Percentiles rank a stretch among this genome's conserved stretches.
Evolutionary conservation across 2,329 filamentous ascomycete species (phyloP).

Genomic region (Arachnopeziza araneosa): DNA sequence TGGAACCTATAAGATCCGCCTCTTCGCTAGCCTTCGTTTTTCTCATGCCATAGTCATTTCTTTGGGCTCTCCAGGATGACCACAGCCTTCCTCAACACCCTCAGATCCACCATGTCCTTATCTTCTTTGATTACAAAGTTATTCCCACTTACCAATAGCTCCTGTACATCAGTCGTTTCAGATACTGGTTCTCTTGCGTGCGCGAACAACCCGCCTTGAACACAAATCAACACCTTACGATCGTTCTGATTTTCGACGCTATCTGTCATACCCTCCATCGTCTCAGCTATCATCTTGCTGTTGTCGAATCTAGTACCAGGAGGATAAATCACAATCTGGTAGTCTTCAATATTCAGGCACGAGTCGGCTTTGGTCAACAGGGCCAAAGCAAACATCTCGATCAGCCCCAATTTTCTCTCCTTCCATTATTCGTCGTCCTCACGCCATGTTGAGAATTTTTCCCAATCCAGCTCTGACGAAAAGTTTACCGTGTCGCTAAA

Average conservation of each 20-base stretch:
- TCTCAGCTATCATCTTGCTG: slow-evolving; percentile 9
- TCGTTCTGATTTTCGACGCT: not conserved
- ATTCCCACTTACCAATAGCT: slow-evolving; percentile 2
- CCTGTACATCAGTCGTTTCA: not conserved
- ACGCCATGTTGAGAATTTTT: slow-evolving; percentile 4
- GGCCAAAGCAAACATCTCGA: slow-evolving; percentile 6
- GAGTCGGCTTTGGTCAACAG: slow-evolving; percentile 13
- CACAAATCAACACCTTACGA: slow-evolving; percentile 1
- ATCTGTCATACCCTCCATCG: slow-evolving; percentile 2
- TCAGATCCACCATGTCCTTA: not conserved
- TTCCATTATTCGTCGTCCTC: slow-evolving; percentile 4
- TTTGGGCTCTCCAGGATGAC: not conserved
- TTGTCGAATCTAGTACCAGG: slow-evolving; percentile 11
- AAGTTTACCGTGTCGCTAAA: slow-evolving; percentile 3
- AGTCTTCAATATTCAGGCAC: slow-evolving; percentile 13
- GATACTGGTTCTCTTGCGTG: not conserved
- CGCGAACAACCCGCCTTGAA: slow-evolving; percentile 6
- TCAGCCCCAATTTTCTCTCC: slow-evolving; percentile 1
- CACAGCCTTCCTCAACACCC: not conserved
- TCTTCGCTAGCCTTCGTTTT: not conserved
- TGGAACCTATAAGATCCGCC: too few species aligned
- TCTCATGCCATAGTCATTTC: not conserved
- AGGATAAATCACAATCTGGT: slow-evolving; percentile 10
- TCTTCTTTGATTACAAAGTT: slow-evolving; percentile 7
- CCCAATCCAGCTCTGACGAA: not conserved